A percentile compares a stretch with the other conserved stretches of the same genome.
phyloP scores from a whole-genome alignment of 352 stramenopile genomes.

The Phytophthora boehmeriae region DNA sequence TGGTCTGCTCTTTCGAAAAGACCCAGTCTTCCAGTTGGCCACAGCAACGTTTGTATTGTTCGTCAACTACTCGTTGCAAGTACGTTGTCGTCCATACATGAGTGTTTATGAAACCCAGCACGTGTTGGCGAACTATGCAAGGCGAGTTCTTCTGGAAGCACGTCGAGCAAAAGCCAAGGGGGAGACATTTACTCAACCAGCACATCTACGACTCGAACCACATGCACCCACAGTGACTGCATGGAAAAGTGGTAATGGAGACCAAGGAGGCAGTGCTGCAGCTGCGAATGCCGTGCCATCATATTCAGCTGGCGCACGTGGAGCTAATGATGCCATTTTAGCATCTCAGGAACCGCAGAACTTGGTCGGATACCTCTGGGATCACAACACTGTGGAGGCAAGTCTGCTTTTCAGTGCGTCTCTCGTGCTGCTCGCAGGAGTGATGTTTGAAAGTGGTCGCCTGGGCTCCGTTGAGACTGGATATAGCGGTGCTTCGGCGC shows the following conservation, averaged over 20 bases:
- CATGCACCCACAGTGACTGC: constrained; percentile 35
- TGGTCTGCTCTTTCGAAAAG: constrained; percentile 74
- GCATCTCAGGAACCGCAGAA: constrained; percentile 45
- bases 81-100: constrained; percentile 81
- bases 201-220: constrained; percentile 54
- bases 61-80: constrained; percentile 75
- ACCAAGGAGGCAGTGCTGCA: constrained; percentile 24
- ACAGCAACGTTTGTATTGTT: constrained; percentile 81
- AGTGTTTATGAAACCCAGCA: constrained; percentile 61
- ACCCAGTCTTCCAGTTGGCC: constrained; percentile 76
- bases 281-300: constrained; percentile 10
- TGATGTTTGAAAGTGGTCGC: constrained; percentile 75
- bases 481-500: constrained; percentile 49
- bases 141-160: constrained; percentile 53
- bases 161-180: constrained; percentile 55
- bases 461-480: constrained; percentile 46
- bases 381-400: constrained; percentile 83
- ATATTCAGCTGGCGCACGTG: constrained; percentile 11
- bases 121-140: constrained; percentile 64
- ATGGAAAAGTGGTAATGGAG: constrained; percentile 40
- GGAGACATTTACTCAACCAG: constrained; percentile 59
- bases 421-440: constrained; percentile 60
- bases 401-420: constrained; percentile 75
- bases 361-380: constrained; percentile 66
- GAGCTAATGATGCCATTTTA: constrained; percentile 35